A percentile compares a stretch with the other conserved stretches of the same genome.
Conservation (phyloP, 176 grass and related monocot genomes). For the Olyra latifolia region DNA sequence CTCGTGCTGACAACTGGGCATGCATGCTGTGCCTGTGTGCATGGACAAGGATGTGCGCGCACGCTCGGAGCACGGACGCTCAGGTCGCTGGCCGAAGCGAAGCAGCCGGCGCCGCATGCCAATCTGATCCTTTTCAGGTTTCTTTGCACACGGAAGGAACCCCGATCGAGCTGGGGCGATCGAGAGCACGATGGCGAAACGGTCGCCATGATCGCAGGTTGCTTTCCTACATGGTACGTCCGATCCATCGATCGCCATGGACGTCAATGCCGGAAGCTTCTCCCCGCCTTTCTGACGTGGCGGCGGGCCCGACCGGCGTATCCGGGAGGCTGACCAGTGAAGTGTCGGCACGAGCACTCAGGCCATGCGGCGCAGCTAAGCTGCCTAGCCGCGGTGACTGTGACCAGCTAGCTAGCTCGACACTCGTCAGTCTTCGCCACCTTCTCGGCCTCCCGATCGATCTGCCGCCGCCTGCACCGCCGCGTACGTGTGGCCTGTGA, state of each 20-base stretch:
- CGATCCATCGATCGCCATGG: constrained; percentile 5
- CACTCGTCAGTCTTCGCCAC: background rate
- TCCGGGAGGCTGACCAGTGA: constrained; percentile 17
- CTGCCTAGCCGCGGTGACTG: background rate
- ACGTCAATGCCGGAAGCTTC: constrained; percentile 29
- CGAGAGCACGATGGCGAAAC: background rate
- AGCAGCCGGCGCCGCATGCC: background rate
- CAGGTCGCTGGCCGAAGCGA: background rate
- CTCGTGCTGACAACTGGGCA: background rate
- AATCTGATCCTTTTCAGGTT: background rate
- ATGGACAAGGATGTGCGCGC: constrained; percentile 11
- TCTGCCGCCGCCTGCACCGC: background rate
- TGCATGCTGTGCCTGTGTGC: background rate
- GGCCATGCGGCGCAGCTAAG: background rate
- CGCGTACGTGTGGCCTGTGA: background rate
- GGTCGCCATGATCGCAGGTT: background rate
- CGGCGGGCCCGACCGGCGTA: background rate
- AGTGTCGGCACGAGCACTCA: constrained; percentile 33
- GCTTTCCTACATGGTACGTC: constrained; percentile 24
- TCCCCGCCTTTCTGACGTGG: background rate
- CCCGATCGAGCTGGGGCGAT: too few species aligned
- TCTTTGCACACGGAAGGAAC: background rate
- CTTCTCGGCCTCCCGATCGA: background rate
- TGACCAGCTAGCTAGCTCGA: background rate
- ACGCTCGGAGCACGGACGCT: background rate